phyloP scores from a whole-genome alignment of 805 yeast species.

The Ascoidea rubescens region DNA sequence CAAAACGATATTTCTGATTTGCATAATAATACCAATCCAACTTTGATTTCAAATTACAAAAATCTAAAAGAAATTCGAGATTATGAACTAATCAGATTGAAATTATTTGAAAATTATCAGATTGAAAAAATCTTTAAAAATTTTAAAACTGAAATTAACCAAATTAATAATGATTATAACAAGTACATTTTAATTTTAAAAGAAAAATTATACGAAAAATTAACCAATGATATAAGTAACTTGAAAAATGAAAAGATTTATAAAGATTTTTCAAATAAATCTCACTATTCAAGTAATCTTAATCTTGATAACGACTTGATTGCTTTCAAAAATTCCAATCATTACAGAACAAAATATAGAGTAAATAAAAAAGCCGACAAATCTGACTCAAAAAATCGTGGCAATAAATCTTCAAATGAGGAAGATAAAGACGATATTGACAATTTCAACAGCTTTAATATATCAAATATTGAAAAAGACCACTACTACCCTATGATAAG shows the following conservation, averaged over 20 bases:
- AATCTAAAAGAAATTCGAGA: not conserved
- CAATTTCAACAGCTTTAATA: no score
- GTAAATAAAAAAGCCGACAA: no score
- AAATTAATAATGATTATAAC: no score
- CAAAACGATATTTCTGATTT: not conserved
- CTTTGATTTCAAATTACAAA: no score
- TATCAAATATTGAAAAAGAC: no score
- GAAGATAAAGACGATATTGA: not conserved
- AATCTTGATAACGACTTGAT: not conserved
- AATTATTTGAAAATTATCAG: no score
- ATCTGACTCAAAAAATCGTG: no score
- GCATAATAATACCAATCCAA: not conserved
- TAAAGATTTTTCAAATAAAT: not conserved
- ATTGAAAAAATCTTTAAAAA: not conserved
- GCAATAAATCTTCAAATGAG: no score
- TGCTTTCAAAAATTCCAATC: not conserved
- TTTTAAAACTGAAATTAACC: not conserved
- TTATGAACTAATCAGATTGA: not conserved
- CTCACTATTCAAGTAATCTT: not conserved
- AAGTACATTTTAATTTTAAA: no score
- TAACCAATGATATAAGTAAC: no score
- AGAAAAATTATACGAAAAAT: not conserved
- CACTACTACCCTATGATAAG: not conserved
- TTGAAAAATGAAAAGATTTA: no score
- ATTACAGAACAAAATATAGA: no score